phyloP scores from a whole-genome alignment of 83 land plant genomes.

The Diphasiastrum complanatum region DNA sequence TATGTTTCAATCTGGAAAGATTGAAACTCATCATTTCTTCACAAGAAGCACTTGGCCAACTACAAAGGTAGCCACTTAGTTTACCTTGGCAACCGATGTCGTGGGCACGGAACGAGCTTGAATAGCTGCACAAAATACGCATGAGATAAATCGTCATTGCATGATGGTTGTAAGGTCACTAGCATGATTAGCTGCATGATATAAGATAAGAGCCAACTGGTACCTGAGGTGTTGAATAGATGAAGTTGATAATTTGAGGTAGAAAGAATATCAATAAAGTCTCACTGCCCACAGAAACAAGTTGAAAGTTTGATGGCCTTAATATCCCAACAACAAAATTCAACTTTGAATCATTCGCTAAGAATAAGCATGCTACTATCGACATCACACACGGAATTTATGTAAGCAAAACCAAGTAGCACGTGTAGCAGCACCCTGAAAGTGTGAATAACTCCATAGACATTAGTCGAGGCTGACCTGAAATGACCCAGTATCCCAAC shows the following conservation, averaged over 20 bases:
- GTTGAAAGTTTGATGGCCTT: slow-evolving; percentile 7
- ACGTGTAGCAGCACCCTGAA: neutral
- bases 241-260: slow-evolving; percentile 85
- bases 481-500: slow-evolving; percentile 93
- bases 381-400: neutral
- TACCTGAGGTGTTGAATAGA: slow-evolving; percentile 87
- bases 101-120: slow-evolving; percentile 72
- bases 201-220: slow-evolving; percentile 2
- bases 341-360: neutral
- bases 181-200: neutral
- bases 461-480: slow-evolving; percentile 42
- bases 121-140: slow-evolving; percentile 43
- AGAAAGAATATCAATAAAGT: slow-evolving; percentile 78
- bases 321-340: neutral
- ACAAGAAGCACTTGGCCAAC: neutral
- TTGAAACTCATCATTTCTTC: neutral
- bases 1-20: too few species aligned
- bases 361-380: neutral
- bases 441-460: neutral
- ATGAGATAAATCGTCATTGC: neutral
- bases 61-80: neutral
- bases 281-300: slow-evolving; percentile 58
- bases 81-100: slow-evolving; percentile 85
- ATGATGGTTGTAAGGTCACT: slow-evolving; percentile 4
- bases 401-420: neutral